Base-by-base conservation (phyloP, 768 basidiomycete species). In the Leccinum disarticulatum region DNA sequence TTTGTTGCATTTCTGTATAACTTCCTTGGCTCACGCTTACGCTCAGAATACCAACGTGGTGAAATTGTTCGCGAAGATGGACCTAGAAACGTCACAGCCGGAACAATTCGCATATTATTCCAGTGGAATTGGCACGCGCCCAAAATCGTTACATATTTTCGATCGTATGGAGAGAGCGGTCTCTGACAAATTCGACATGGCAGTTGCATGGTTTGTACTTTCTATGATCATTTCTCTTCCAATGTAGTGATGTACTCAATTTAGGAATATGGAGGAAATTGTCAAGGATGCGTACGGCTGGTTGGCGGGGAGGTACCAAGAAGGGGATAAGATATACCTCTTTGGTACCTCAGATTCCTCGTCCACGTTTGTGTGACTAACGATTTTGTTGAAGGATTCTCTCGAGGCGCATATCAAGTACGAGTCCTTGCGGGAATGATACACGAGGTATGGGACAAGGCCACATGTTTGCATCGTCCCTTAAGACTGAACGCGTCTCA, bases 361-460 rank as follows among this genome's bases (percentile, higher is more conserved):
- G 7, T n/a, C 10, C 6, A 8, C 6, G 0, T 15, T 17, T 25
- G 50, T 1, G 47, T 13, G 11, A 28, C 14, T 50, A 13, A 54
- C 28, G 3, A 30, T 48, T 2, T 1, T 6, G 10, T 8, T 28
- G 0, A 27, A 75, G 74, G 74, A 30, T 81, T 81, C 60, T 80
- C 79, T 31, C 72, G 80, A 30, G 80, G 80, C 25, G 76, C 77
- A 31, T 78, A 77, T 59, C 73, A 77, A 55, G 77, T 76, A 0
- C 71, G 79, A 9, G 74, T 73, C 2, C 69, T 78, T 8, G 76
- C 78, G 0, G 79, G 70, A 8, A 79, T 80, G 78, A 70, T 79
- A 10, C 57, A 77, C 19, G 70, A 74, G 63, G 77, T 78, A 35
- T 13, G 54, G 0, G 11, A 0, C 9, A 15, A 15, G 31, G 35